These are phyloP conservation scores for Ogataea henricii DNA, from an alignment of 805 yeast species.

Conservation along the genomic window DNA sequence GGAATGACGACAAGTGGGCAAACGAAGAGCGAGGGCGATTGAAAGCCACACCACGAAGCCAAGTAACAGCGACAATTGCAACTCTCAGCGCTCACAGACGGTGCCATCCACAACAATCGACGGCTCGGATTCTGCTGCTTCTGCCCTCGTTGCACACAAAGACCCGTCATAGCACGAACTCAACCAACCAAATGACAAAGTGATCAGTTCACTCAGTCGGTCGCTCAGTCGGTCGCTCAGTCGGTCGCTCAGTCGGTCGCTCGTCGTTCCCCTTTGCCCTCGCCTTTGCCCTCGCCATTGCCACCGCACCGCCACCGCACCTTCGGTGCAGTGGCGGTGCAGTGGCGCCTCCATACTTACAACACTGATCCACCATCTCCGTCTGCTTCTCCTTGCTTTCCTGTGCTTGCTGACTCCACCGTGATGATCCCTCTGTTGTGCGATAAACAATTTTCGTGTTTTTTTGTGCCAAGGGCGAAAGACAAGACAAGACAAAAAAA, in stretches of 20 bases:
- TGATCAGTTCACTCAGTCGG: no score
- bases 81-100: no score
- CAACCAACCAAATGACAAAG: no score
- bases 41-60: not conserved
- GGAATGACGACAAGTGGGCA: no score
- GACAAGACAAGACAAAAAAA: not conserved
- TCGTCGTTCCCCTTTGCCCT: not conserved
- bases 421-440: conserved; percentile 9
- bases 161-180: no score
- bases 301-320: not conserved
- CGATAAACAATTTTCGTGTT: conserved; percentile 15
- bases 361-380: not conserved
- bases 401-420: not conserved
- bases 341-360: not conserved
- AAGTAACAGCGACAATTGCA: no score
- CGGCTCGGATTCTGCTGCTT: no score
- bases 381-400: not conserved
- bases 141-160: no score
- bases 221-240: no score
- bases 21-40: not conserved
- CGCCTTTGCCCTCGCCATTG: not conserved
- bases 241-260: not conserved
- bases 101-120: no score
- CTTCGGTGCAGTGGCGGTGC: not conserved
- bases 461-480: conserved; percentile 2